These are phyloP conservation scores for Penicillium janthinellum DNA, from an alignment of 2,329 filamentous ascomycete genomes.

Conservation along the genomic window DNA sequence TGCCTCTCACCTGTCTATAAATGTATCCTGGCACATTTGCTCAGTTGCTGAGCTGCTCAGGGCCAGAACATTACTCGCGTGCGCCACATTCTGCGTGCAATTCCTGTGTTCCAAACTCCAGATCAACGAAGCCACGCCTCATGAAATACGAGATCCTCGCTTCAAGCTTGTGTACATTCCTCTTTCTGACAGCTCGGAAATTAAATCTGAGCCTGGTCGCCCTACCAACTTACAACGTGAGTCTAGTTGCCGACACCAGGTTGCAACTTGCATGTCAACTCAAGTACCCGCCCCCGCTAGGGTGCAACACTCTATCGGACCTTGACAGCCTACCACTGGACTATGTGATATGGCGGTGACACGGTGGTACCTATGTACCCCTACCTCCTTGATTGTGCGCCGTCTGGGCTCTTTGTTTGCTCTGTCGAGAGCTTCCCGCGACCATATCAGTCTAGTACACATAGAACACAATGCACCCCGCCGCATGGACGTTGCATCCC, in stretches of 20 bases:
- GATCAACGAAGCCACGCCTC: background rate
- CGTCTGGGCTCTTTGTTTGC: background rate
- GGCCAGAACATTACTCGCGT: background rate
- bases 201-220: background rate
- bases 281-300: background rate
- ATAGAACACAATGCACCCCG: background rate
- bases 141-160: background rate
- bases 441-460: background rate
- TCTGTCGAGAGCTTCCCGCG: background rate
- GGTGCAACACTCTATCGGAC: constrained; percentile 8
- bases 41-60: background rate
- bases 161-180: constrained; percentile 8
- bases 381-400: constrained; percentile 4
- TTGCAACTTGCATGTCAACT: constrained; percentile 1
- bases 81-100: background rate
- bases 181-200: background rate
- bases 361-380: constrained; percentile 4
- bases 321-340: background rate
- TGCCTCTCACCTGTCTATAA: background rate
- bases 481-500: constrained; percentile 7
- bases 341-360: background rate
- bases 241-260: background rate
- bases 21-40: background rate
- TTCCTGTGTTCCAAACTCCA: background rate
- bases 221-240: background rate